Base-by-base conservation (phyloP, 192 early-diverging fungal genomes). In the Coemansia sp. region DNA sequence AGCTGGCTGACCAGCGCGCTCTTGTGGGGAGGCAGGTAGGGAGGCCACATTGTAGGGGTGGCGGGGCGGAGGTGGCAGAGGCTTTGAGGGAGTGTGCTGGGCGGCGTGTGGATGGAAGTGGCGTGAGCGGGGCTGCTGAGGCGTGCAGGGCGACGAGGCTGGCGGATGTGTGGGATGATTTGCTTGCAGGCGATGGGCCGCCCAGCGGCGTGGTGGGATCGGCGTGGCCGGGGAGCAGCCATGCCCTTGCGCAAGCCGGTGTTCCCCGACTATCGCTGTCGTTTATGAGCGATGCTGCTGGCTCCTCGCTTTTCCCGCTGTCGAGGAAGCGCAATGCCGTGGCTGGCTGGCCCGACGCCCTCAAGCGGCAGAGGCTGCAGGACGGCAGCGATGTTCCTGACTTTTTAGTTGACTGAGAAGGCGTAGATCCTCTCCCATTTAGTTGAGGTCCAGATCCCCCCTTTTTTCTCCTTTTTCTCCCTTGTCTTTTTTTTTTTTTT, bases 1-100 rank as follows among this genome's bases (percentile, higher is more conserved):
- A 67, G 64, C 69, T 79, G 38, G 34, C 26, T 5, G 77, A 70
- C n/a, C 77, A 71, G 58, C 68, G 56, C 24, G 61, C n/a, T 6
- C 18, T 18, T 1, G 57, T 63, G 55, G 55, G 28, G 23, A 23
- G 50, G 16, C 23, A 21, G 14, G 16, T 28, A 11, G 59, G 11
- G 13, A 34, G 7, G 26, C 37, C 36, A 5, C 20, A 33, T 6
- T 23, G 40, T 21, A 10, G 7, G 62, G 11, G 18, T 35, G 42
- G 18, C 14, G 35, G 26, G 57, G 4, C 36, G 24, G n/a, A 16
- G 11, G 56, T 9, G 58, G 20, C n/a, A 34, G 56, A 4, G 13
- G 45, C 18, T 14, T 18, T 33, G 35, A 28, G 11, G 35, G 9
- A 23, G 36, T 20, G 33, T 5, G 33, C n/a, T 36, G 13, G n/a